phyloP scores from a whole-genome alignment of 2,329 filamentous ascomycete species.

The Ophiocordyceps robertsii region DNA sequence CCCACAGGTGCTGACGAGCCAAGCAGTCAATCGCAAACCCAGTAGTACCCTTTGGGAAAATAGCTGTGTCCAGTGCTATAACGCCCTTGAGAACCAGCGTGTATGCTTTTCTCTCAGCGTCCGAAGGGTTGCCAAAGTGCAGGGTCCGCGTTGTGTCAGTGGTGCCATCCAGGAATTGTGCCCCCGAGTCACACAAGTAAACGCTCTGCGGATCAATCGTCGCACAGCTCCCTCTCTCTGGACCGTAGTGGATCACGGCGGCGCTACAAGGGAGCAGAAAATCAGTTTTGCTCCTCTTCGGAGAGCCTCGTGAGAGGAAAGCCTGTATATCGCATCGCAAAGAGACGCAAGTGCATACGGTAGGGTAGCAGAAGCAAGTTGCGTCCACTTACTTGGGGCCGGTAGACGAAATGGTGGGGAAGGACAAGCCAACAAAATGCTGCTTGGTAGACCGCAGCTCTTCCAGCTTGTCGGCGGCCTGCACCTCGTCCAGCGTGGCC shows the following conservation, averaged over 20 bases:
- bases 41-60: constrained; percentile 91
- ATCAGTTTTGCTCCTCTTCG: not conserved
- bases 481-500: constrained; percentile 68
- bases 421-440: constrained; percentile 80
- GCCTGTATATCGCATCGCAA: too few relatives aligned
- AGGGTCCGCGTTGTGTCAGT: constrained; percentile 91
- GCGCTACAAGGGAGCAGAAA: constrained; percentile 40
- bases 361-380: not conserved
- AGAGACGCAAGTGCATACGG: too few relatives aligned
- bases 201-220: constrained; percentile 72
- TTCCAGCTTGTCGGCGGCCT: constrained; percentile 85
- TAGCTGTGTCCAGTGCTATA: constrained; percentile 71
- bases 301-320: too few relatives aligned
- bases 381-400: constrained; percentile 50
- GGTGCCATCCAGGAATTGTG: constrained; percentile 91
- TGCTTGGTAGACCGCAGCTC: constrained; percentile 53
- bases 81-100: constrained; percentile 91
- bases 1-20: constrained; percentile 87
- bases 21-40: constrained; percentile 83
- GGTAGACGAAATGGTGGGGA: constrained; percentile 91
- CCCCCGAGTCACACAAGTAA: constrained; percentile 93
- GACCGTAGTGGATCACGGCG: constrained; percentile 91
- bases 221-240: constrained; percentile 69
- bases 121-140: constrained; percentile 77
- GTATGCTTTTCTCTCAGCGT: constrained; percentile 77